phyloP scores from a whole-genome alignment of 2,329 filamentous ascomycete genomes.

The Fusarium equiseti region DNA sequence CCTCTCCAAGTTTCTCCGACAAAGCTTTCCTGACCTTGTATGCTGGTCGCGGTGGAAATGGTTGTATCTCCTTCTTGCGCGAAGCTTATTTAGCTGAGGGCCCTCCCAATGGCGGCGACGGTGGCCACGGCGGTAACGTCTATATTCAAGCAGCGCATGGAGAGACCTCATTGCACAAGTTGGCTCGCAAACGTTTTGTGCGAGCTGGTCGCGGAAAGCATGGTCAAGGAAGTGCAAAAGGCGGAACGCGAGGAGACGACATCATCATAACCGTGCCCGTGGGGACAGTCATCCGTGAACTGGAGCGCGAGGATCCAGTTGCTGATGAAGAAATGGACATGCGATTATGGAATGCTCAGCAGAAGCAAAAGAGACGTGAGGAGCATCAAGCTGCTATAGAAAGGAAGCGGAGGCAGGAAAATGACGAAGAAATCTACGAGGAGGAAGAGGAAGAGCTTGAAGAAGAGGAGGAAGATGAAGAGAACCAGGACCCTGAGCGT shows the following conservation, averaged over 20 bases:
- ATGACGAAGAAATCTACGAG: conserved; percentile 32
- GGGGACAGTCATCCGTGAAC: conserved; percentile 88
- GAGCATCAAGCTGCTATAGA: conserved; percentile 53
- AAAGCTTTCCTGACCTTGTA: conserved; percentile 82
- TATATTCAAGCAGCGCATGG: conserved; percentile 94
- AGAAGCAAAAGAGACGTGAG: conserved; percentile 52
- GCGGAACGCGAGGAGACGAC: conserved; percentile 87
- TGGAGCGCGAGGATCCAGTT: conserved; percentile 81
- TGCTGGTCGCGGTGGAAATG: conserved; percentile 86
- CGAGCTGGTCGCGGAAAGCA: conserved; percentile 82
- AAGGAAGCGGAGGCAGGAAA: conserved; percentile 39
- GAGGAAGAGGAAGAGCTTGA: conserved; percentile 33
- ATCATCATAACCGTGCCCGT: conserved; percentile 90
- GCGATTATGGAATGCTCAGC: conserved; percentile 49
- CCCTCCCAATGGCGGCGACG: conserved; percentile 94
- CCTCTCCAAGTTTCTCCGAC: conserved; percentile 86
- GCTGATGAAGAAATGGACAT: conserved; percentile 68
- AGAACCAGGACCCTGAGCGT: conserved; percentile 61
- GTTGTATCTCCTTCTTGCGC: conserved; percentile 92
- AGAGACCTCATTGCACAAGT: conserved; percentile 92
- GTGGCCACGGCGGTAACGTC: conserved; percentile 89
- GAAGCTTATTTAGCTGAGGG: conserved; percentile 92
- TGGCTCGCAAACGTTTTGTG: conserved; percentile 80
- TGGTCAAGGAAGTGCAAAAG: conserved; percentile 78
- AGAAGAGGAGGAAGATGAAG: conserved; percentile 55